Evolutionary conservation across 768 basidiomycete species (phyloP).

Genomic region (Collybiopsis confluens): DNA sequence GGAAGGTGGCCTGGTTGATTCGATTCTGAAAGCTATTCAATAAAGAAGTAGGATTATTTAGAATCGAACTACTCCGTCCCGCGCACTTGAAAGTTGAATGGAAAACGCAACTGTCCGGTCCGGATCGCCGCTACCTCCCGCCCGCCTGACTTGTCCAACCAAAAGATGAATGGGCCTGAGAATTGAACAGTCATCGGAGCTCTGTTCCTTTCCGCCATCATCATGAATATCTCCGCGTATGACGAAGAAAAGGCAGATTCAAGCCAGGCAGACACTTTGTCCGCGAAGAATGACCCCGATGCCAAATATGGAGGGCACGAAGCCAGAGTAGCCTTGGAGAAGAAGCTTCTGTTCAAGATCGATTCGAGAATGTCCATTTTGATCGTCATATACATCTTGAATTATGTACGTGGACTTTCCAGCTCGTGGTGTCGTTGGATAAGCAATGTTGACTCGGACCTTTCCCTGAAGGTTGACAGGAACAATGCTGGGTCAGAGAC

Average conservation of each 20-base stretch:
- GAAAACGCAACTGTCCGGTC: no score
- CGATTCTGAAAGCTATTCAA: slow-evolving; percentile 25
- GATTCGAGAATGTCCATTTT: slow-evolving; percentile 54
- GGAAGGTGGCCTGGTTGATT: slow-evolving; percentile 36
- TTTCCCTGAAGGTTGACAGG: slow-evolving; percentile 53
- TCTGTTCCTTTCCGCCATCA: background rate
- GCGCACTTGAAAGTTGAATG: no score
- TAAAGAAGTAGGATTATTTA: no score
- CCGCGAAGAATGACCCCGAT: slow-evolving; percentile 19
- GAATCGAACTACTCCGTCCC: no score
- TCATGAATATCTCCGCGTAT: background rate
- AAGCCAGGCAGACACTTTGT: background rate
- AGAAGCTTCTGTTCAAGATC: slow-evolving; percentile 49
- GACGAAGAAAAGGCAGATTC: slow-evolving; percentile 5
- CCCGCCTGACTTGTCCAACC: background rate
- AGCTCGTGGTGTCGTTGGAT: no score
- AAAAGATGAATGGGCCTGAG: background rate
- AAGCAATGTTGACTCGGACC: background rate
- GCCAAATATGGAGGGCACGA: slow-evolving; percentile 48
- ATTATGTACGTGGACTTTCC: slow-evolving; percentile 31
- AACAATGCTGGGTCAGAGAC: slow-evolving; percentile 65
- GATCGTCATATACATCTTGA: slow-evolving; percentile 47
- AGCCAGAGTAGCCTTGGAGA: slow-evolving; percentile 43
- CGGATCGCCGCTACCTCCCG: no score
- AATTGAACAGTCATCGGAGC: background rate